Percentiles rank a stretch among this genome's conserved stretches.
Conservation (phyloP, 1,284 basidiomycete species). For the Moniliophthora roreri region DNA sequence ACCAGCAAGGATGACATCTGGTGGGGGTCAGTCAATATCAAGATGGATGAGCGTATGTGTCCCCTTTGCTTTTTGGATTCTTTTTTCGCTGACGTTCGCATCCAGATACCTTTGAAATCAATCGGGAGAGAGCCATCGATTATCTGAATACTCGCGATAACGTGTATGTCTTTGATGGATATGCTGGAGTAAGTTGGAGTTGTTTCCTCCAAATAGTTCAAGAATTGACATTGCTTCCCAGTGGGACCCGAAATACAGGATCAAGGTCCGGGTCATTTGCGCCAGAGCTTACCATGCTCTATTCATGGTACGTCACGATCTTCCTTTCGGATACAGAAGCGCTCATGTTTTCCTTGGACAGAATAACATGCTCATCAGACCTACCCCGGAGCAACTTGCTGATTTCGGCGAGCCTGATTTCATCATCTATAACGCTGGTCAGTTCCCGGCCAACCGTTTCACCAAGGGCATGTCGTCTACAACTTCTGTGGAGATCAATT, state of each 20-base stretch:
- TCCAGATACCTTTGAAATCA: constrained; percentile 99
- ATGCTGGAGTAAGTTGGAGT: constrained; percentile 70
- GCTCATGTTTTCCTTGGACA: constrained; percentile 30
- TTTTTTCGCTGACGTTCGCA: constrained; percentile 5
- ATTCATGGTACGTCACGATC: constrained; percentile 83
- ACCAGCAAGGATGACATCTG: constrained; percentile 97
- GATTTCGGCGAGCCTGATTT: constrained; percentile 99
- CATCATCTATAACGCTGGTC: constrained; percentile 99
- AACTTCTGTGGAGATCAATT: constrained; percentile 99
- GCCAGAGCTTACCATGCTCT: constrained; percentile 98
- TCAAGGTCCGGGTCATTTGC: constrained; percentile 99
- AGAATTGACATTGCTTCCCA: constrained; percentile 29
- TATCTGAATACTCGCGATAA: constrained; percentile 99
- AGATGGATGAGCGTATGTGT: constrained; percentile 90
- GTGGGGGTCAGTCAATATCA: constrained; percentile 99
- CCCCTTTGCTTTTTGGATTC: constrained; percentile 7
- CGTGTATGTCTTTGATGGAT: constrained; percentile 99
- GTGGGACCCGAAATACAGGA: constrained; percentile 99
- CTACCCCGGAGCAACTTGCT: constrained; percentile 91
- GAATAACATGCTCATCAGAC: constrained; percentile 99
- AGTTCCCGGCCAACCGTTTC: constrained; percentile 99
- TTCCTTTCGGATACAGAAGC: constrained; percentile 6
- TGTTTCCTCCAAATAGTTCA: constrained; percentile 10
- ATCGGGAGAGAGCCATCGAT: constrained; percentile 99
- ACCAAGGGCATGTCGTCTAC: constrained; percentile 99